phyloP scores from a whole-genome alignment of 495 filamentous ascomycete genomes.

The Aspergillus conjunctus region DNA sequence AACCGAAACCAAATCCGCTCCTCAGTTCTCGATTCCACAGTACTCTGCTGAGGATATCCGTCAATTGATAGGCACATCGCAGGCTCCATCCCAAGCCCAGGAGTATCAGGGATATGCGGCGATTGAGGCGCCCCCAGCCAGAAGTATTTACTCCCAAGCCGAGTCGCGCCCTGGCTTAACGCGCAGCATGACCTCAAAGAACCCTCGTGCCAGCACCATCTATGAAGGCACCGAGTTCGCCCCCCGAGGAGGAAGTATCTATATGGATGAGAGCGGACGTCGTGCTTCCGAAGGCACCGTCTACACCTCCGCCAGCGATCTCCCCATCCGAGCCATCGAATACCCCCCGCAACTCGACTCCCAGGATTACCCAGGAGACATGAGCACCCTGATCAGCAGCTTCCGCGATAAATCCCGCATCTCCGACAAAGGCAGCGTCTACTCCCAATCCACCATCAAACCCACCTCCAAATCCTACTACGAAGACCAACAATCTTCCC shows the following conservation, averaged over 20 bases:
- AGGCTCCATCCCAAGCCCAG: conserved; percentile 28
- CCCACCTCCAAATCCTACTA: conserved; percentile 35
- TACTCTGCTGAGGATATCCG: conserved; percentile 34
- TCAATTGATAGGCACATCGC: conserved; percentile 35
- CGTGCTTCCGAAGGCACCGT: conserved; percentile 44
- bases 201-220: conserved; percentile 46
- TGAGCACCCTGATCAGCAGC: conserved; percentile 46
- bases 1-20: conserved; percentile 25
- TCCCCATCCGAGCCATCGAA: conserved; percentile 46
- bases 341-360: conserved; percentile 37
- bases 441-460: conserved; percentile 48
- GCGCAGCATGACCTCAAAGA: conserved; percentile 42
- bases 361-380: conserved; percentile 34
- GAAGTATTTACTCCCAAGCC: conserved; percentile 40
- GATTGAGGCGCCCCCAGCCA: conserved; percentile 47
- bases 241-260: conserved; percentile 28
- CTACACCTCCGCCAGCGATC: conserved; percentile 34
- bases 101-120: conserved; percentile 35
- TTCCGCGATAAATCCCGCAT: conserved; percentile 40
- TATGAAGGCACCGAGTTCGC: conserved; percentile 46
- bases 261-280: conserved; percentile 39
- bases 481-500: conserved; percentile 27
- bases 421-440: conserved; percentile 39
- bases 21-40: conserved; percentile 22
- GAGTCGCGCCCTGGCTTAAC: conserved; percentile 35